Evolutionary conservation across 768 basidiomycete species (phyloP), one percentile per base, ranked within the genome.

Genomic region (Termitomyces sp.): DNA sequence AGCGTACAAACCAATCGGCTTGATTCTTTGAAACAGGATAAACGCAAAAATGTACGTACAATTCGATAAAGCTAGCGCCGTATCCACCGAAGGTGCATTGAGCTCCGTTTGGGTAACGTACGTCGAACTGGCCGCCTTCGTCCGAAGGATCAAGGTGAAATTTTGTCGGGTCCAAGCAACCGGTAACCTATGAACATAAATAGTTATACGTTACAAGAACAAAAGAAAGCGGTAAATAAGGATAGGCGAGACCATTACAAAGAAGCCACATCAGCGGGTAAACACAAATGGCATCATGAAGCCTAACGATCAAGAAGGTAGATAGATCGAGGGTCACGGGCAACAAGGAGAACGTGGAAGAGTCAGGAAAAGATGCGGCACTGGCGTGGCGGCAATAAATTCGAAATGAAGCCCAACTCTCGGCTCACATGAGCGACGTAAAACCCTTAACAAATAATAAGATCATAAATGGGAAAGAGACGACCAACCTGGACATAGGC

Each of bases 21-120:
- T 20, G 22, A 38, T 43, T 11, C n/a, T 28, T 47, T 32, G 32
- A 41, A 36, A 50, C 10, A 45, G 11, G n/a, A 24, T 36, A 47
- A 18, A 26, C 26, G 45, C 40, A 13, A 22, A 16, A 35, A 20
- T 41, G 16, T 33, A 59, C 58, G 56, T 55, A 80, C 81, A 73
- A 71, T 63, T 81, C 72, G 40, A 81, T 79, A 58, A 82, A 81
- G 56, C 80, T 81, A 40, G 79, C 77, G 5, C 74, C 78, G 45
- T 73, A 76, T 5, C 80, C 80, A 43, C 80, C 80, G 57, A 76
- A 81, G 3, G 72, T 71, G 66, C 80, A 81, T 50, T 79, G 76
- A 22, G 80, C 80, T n/a, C 80, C 80, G 51, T 81, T 75, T 1
- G 79, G 80, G 62, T 74, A 81, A 24, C 80, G 74, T 44, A 75